phyloP scores from a whole-genome alignment of 441 rosid genomes.

The Flueggea neowawraea region DNA sequence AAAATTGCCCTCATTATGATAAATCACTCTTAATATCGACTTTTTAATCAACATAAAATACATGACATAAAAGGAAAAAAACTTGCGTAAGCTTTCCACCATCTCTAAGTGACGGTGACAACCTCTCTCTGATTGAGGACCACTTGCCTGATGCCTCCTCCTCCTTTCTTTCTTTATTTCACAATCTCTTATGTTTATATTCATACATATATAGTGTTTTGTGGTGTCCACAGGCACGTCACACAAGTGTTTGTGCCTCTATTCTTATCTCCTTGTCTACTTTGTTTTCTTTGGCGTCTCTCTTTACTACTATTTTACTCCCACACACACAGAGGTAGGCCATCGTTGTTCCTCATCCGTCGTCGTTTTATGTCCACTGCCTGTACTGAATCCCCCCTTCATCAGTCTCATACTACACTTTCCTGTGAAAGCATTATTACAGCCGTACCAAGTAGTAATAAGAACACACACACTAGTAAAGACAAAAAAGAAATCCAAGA shows the following conservation, averaged over 20 bases:
- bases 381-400: neutral
- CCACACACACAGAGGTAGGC: too few relatives aligned
- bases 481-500: conserved; percentile 1
- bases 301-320: neutral
- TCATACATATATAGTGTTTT: conserved; percentile 3
- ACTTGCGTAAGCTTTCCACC: conserved; percentile 36
- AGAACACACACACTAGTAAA: neutral
- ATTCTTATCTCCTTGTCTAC: conserved; percentile 35
- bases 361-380: neutral
- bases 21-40: too few relatives aligned
- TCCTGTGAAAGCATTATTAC: neutral
- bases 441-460: conserved; percentile 4
- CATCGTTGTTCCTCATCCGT: too few relatives aligned
- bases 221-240: conserved; percentile 32
- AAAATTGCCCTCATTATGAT: too few relatives aligned
- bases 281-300: conserved; percentile 6
- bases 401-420: neutral
- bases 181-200: neutral
- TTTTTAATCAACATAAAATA: too few relatives aligned
- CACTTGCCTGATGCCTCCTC: conserved; percentile 4
- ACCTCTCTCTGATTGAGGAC: conserved; percentile 22
- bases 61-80: too few relatives aligned
- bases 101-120: conserved; percentile 27
- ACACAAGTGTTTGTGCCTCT: conserved; percentile 4
- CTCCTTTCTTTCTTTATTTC: conserved; percentile 5